Evolutionary conservation across 1,284 basidiomycete genomes (phyloP), one percentile per base, ranked within the genome.

Genomic region (Paramarasmius palmivorus): DNA sequence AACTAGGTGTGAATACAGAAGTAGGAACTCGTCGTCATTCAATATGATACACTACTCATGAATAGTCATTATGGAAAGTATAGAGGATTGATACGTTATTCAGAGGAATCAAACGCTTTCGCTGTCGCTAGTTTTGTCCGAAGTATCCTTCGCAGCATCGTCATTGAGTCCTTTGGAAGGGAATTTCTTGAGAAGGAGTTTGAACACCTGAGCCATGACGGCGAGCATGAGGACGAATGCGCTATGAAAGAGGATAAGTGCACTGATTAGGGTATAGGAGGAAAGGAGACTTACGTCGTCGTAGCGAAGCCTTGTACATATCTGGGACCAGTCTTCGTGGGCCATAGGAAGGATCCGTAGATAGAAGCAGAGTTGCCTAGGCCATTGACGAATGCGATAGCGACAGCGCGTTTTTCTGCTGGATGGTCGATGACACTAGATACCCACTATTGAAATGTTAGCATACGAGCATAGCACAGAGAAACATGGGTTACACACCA

Each of bases 321-420:
- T 34, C 72, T 61, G 1, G 74, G 73, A 15, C 65, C 67, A 42
- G 72, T 69, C 14, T 57, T 66, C 6, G 61, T 51, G 10, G 74
- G 74, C 74, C 74, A 76, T 10, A 77, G 66, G 68, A 77, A 76
- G 23, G 71, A 69, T 47, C 74, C 74, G 57, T 76, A 76, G 61
- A 76, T 75, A 6, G 69, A 61, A 2, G 70, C 68, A 20, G 60
- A 60, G 59, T 68, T 69, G 2, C 67, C 69, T 19, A 65, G 55
- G n/a, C 55, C 49, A 50, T 69, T 69, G 56, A 65, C 67, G 29
- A 68, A 49, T 1, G 69, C 71, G 37, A 73, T 61, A 4, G 69
- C 67, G 14, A 71, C 63, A 22, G 66, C 69, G 35, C 71, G 64
- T 52, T 67, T 71, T 50, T 66, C 65, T n/a, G 70, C 67, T 26